Evolutionary conservation across 1,284 basidiomycete species (phyloP).

Genomic region (Moesziomyces sp.): DNA sequence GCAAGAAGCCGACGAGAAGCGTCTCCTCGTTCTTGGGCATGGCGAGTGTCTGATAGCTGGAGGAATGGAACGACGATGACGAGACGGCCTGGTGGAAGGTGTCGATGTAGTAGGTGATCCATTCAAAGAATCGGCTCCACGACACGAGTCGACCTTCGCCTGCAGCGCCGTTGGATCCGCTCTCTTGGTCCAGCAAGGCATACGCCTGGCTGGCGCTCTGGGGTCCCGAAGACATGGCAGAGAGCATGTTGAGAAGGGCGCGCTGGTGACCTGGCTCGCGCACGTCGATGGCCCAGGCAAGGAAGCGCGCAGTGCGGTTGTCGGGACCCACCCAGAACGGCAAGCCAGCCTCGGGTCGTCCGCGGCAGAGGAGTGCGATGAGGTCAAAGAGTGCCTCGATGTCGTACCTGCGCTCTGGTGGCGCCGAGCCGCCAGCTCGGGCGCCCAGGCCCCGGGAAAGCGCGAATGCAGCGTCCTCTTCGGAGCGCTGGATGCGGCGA

Average conservation of each 20-base stretch:
- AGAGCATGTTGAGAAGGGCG: constrained; percentile 65
- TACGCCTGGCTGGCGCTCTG: constrained; percentile 64
- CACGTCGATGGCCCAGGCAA: constrained; percentile 66
- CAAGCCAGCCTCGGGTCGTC: constrained; percentile 59
- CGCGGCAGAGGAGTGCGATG: constrained; percentile 59
- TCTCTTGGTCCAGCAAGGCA: constrained; percentile 57
- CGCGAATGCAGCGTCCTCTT: constrained; percentile 65
- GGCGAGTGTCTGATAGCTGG: constrained; percentile 50
- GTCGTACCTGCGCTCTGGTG: constrained; percentile 60
- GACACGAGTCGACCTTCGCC: constrained; percentile 60
- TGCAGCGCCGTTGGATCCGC: constrained; percentile 22
- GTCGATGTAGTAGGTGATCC: constrained; percentile 66
- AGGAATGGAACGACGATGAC: constrained; percentile 33
- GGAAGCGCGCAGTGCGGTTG: constrained; percentile 69
- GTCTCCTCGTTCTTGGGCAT: constrained; percentile 81
- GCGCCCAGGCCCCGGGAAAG: constrained; percentile 31
- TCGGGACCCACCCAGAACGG: constrained; percentile 65
- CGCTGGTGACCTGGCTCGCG: constrained; percentile 64
- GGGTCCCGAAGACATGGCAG: constrained; percentile 60
- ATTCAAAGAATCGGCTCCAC: constrained; percentile 65
- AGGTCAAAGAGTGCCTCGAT: constrained; percentile 66
- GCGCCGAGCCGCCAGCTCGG: constrained; percentile 51
- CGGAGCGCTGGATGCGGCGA: constrained; percentile 63
- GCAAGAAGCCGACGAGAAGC: constrained; percentile 82
- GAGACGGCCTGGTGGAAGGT: constrained; percentile 51